Percentiles rank a stretch among this genome's conserved stretches.
Conservation (phyloP, 2,329 filamentous ascomycete genomes). For the Rutstroemia sp. region DNA sequence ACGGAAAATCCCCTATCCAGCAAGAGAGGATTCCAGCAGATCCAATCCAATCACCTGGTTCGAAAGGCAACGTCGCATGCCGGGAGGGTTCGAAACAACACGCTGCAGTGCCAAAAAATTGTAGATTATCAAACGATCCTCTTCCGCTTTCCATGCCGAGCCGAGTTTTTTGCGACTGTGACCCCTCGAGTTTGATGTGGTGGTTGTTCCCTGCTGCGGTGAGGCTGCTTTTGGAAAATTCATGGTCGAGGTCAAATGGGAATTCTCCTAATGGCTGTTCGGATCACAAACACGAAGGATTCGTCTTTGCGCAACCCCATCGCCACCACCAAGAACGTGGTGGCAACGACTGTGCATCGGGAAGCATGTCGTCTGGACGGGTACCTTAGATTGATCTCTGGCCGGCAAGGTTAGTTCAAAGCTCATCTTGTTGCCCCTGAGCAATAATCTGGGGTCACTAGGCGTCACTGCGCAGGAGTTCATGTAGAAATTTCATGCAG, state of each 20-base stretch:
- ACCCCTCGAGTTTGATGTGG: background rate
- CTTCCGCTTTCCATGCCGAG: background rate
- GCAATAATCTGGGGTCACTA: background rate
- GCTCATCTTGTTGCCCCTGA: background rate
- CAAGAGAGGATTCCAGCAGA: background rate
- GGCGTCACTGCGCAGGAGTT: background rate
- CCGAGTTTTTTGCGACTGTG: background rate
- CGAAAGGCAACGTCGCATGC: background rate
- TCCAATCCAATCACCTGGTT: background rate
- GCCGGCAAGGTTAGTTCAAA: background rate
- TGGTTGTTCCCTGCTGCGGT: background rate
- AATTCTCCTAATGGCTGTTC: no score
- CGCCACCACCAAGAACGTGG: background rate
- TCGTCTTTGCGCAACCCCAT: background rate
- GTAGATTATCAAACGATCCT: background rate
- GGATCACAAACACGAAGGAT: background rate
- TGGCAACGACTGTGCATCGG: background rate
- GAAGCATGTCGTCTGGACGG: no score
- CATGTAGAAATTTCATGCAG: conserved; percentile 3
- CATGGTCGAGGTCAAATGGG: background rate
- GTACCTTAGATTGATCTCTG: no score
- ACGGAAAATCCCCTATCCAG: background rate
- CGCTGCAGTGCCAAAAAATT: background rate
- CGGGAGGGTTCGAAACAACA: conserved; percentile 3
- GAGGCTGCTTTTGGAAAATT: conserved; percentile 2